phyloP scores from a whole-genome alignment of 768 basidiomycete genomes.

The Candolleomyces efflorescens region DNA sequence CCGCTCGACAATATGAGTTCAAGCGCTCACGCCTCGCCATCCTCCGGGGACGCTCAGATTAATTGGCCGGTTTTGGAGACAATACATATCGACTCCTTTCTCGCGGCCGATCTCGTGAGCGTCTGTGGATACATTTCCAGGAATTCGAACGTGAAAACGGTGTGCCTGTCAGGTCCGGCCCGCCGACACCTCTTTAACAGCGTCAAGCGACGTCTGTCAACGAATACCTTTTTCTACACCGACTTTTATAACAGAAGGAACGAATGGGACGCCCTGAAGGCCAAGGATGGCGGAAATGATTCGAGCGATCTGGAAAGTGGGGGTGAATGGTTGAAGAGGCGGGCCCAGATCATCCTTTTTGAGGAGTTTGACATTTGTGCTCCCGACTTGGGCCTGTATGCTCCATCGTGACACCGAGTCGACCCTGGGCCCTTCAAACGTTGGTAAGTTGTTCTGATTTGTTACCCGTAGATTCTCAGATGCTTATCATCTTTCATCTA shows the following conservation, averaged over 20 bases:
- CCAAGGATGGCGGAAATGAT: neutral
- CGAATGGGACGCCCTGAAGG: neutral
- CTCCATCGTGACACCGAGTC: no score
- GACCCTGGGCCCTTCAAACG: no score
- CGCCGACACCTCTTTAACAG: slow-evolving; percentile 4
- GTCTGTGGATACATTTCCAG: neutral
- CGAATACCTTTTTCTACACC: slow-evolving; percentile 2
- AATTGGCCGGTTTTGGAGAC: slow-evolving; percentile 4
- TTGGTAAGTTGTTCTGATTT: no score
- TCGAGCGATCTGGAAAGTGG: neutral
- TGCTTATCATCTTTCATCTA: no score
- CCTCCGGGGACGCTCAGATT: neutral
- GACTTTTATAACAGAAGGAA: neutral
- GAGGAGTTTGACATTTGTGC: neutral
- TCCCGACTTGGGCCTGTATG: no score
- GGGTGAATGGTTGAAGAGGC: neutral
- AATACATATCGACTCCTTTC: slow-evolving; percentile 3
- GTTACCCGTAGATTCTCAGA: no score
- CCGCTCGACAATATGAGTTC: neutral
- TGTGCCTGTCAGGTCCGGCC: slow-evolving; percentile 3
- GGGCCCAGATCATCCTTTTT: slow-evolving; percentile 2
- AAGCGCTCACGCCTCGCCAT: neutral
- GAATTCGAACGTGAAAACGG: neutral
- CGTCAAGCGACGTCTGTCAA: slow-evolving; percentile 4
- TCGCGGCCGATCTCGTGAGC: neutral